A percentile compares a stretch with the other conserved stretches of the same genome.
Conservation (phyloP, 2,329 filamentous ascomycete genomes). For the Fusarium xylarioides region DNA sequence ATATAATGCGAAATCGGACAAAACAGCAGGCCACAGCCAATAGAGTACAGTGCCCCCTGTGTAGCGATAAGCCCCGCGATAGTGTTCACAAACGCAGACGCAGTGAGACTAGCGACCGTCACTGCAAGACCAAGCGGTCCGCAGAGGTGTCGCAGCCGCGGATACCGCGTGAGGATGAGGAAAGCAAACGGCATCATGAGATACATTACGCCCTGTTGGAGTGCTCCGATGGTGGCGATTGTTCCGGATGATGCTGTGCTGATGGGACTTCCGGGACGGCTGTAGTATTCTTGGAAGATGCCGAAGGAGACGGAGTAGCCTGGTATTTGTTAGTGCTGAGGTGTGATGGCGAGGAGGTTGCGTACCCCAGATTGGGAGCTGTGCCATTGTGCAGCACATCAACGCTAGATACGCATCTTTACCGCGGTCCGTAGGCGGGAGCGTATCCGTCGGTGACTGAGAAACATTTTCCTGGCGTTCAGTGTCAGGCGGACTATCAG, state of each 20-base stretch:
- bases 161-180: slow-evolving; percentile 54
- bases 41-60: slow-evolving; percentile 67
- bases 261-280: slow-evolving; percentile 60
- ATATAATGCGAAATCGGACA: slow-evolving; percentile 64
- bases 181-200: slow-evolving; percentile 60
- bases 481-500: neutral
- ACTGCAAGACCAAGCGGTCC: slow-evolving; percentile 56
- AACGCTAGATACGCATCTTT: slow-evolving; percentile 43
- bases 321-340: neutral
- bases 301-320: slow-evolving; percentile 61
- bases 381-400: slow-evolving; percentile 46
- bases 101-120: slow-evolving; percentile 58
- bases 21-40: slow-evolving; percentile 61
- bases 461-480: neutral
- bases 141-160: slow-evolving; percentile 50
- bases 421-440: slow-evolving; percentile 44
- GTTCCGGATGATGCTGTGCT: slow-evolving; percentile 49
- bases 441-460: neutral
- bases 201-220: slow-evolving; percentile 59
- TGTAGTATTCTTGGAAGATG: slow-evolving; percentile 75
- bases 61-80: slow-evolving; percentile 63
- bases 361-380: slow-evolving; percentile 45
- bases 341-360: fast-evolving
- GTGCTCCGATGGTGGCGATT: slow-evolving; percentile 37
- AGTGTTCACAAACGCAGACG: slow-evolving; percentile 60